phyloP scores from a whole-genome alignment of 2,329 filamentous ascomycete species.

The Pezicula carpinea region DNA sequence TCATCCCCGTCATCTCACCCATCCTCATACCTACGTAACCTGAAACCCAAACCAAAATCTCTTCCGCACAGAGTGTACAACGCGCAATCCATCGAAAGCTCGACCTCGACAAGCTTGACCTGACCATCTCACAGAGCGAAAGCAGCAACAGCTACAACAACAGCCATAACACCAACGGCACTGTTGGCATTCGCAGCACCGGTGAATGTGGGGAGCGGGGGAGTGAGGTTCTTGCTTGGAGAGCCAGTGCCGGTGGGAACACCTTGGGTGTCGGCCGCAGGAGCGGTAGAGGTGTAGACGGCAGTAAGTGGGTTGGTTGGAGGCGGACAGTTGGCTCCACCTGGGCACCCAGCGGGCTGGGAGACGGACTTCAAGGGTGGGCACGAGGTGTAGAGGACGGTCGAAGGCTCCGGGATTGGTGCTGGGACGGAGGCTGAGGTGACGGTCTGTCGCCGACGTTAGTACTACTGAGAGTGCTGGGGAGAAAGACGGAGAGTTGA shows the following conservation, averaged over 20 bases:
- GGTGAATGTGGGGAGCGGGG: not conserved
- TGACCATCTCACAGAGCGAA: not conserved
- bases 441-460: not conserved
- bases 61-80: too few species aligned
- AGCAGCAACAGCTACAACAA: slow-evolving; percentile 2
- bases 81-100: too few species aligned
- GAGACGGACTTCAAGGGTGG: slow-evolving; percentile 1
- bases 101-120: too few species aligned
- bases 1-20: too few species aligned
- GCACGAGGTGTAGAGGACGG: slow-evolving; percentile 15
- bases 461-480: not conserved
- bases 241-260: not conserved
- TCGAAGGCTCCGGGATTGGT: slow-evolving; percentile 5
- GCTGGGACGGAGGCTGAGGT: not conserved
- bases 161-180: slow-evolving; percentile 6
- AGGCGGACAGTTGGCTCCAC: not conserved
- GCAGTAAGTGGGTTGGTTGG: not conserved
- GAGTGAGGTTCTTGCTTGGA: not conserved
- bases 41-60: too few species aligned
- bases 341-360: slow-evolving; percentile 5
- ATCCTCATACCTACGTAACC: too few species aligned
- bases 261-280: not conserved
- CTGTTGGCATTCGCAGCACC: slow-evolving; percentile 8
- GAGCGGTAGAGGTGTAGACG: not conserved
- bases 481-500: not conserved